Percentiles rank a stretch among this genome's conserved stretches.
Conservation (phyloP, 2,329 filamentous ascomycete species). For the Apiospora saccharicola region DNA sequence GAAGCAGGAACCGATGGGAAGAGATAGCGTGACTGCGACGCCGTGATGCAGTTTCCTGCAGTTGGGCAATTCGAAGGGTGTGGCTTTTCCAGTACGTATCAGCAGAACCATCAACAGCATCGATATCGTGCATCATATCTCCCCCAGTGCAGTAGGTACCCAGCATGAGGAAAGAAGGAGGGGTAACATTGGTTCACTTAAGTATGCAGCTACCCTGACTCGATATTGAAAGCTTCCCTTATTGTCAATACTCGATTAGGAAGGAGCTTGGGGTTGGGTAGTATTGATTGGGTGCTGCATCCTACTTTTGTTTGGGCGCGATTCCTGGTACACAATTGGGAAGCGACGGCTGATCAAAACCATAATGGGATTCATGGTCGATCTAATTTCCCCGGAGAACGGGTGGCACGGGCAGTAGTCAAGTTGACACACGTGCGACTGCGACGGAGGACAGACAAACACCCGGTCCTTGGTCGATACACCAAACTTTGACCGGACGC, state of each 20-base stretch:
- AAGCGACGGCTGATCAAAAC: not conserved
- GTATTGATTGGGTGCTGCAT: slow-evolving; percentile 6
- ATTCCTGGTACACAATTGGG: not conserved
- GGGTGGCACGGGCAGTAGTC: not conserved
- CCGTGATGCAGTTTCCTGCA: not conserved
- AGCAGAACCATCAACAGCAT: not conserved
- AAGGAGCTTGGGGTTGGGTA: slow-evolving; percentile 1
- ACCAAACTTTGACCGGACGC: not conserved
- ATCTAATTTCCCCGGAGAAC: not conserved
- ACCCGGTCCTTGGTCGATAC: not conserved
- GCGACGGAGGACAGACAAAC: not conserved
- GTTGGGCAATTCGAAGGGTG: not conserved
- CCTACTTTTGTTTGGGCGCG: not conserved
- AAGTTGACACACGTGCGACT: not conserved
- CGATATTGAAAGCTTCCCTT: slow-evolving; percentile 6
- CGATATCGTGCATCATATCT: not conserved
- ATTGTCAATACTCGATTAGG: slow-evolving; percentile 4
- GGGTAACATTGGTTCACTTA: not conserved
- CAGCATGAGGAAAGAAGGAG: not conserved
- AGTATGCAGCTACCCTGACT: slow-evolving; percentile 11
- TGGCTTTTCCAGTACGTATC: not conserved
- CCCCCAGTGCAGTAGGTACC: not conserved
- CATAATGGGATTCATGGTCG: not conserved
- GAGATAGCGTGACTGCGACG: slow-evolving; percentile 12
- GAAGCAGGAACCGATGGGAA: not conserved